These are phyloP conservation scores for Epichloe bromicola DNA, from an alignment of 2,329 filamentous ascomycete species.

Conservation along the genomic window DNA sequence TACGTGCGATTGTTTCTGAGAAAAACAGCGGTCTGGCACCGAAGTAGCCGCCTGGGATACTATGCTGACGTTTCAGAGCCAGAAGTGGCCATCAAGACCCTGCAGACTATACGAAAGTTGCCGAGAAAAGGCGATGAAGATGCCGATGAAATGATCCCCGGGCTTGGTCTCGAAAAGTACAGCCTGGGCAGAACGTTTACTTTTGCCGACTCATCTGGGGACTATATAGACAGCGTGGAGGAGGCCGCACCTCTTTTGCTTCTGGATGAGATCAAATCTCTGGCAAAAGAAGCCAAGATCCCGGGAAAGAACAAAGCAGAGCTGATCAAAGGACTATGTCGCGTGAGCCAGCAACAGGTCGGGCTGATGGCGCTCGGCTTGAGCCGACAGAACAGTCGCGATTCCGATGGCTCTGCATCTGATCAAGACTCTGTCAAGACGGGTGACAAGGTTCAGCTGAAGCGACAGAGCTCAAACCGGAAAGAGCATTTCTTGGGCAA, in stretches of 20 bases:
- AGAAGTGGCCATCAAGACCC: conserved; percentile 45
- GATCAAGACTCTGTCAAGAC: conserved; percentile 23
- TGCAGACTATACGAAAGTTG: conserved; percentile 47
- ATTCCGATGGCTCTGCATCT: conserved; percentile 33
- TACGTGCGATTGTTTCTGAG: conserved; percentile 88
- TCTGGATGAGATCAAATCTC: conserved; percentile 73
- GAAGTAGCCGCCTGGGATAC: conserved; percentile 64
- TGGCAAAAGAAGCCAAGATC: conserved; percentile 79
- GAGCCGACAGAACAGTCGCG: conserved; percentile 48
- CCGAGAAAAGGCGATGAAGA: conserved; percentile 24
- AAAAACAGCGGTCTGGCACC: conserved; percentile 86
- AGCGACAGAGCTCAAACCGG: conserved; percentile 40
- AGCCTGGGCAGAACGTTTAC: conserved; percentile 46
- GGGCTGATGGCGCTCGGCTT: conserved; percentile 60
- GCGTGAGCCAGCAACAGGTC: conserved; percentile 59
- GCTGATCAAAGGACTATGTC: conserved; percentile 59
- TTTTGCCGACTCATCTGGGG: conserved; percentile 69
- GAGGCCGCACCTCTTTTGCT: conserved; percentile 71
- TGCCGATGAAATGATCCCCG: conserved; percentile 12
- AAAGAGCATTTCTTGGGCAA: conserved; percentile 65
- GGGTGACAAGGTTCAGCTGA: conserved; percentile 8
- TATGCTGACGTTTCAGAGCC: conserved; percentile 72
- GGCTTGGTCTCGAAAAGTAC: conserved; percentile 27
- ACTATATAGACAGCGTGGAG: conserved; percentile 62
- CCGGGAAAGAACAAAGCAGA: conserved; percentile 82